Base-by-base conservation (phyloP, 1,284 basidiomycete species). In the Ceratobasidium sp. region DNA sequence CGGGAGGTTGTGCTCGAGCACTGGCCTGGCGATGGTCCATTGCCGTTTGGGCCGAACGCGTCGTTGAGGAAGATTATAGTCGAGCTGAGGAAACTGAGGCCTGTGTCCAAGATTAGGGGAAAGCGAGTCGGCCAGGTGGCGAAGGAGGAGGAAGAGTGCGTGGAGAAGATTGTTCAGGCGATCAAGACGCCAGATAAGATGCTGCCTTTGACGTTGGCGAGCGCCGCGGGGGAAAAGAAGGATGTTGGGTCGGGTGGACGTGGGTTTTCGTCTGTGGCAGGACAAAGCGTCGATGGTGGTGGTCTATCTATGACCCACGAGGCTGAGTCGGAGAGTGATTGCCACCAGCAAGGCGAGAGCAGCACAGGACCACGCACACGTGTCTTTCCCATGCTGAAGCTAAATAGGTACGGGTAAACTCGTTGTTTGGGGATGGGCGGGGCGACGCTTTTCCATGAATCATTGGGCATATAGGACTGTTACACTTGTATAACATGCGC, bases 101-200 rank as follows among this genome's bases (percentile, higher is more conserved):
- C 67, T 7, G n/a, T 19, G 31, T 50, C 67, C 15, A 72, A 72
- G 45, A 45, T 72, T 50, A 54, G 67, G 29, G 27, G 24, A 45
- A 72, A 72, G 27, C 45, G 65, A 33, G n/a, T 36, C 24, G 45
- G 41, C 7, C 44, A 33, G 4, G 67, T 72, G 54, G 22, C 44
- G 31, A n/a, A 33, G 47, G 56, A 60, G 22, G 56, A 72, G 31
- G 29, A 48, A n/a, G 11, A n/a, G 45, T n/a, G 7, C 22, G 67
- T 72, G 7, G 56, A 48, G 45, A 54, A 29, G 51, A 72, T 72
- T 51, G 24, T 72, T 14, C n/a, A 72, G 44, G 56, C 56, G 8
- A 60, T 72, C 47, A 72, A 72, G 44, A 45, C 54, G 14, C 67
- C 67, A n/a, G 67, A 72, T 27, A 72, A 72, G 45, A 33, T 50